phyloP scores from a whole-genome alignment of 225 moss, liverwort and hornwort species.

The Polytrichum commune region DNA sequence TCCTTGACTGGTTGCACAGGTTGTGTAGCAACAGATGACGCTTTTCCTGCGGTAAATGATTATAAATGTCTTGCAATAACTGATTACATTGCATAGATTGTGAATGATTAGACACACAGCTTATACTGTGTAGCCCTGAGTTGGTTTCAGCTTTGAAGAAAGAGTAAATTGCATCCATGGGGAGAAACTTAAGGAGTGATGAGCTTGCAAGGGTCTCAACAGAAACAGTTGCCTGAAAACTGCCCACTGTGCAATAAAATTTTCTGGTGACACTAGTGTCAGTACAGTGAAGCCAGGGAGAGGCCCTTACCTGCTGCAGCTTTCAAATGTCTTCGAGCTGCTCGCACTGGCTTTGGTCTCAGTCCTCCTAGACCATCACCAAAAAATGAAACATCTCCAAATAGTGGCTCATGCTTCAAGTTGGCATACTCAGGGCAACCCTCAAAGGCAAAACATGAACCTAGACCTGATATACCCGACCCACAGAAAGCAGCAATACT shows the following conservation, averaged over 20 bases:
- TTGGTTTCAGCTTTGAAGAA: background rate
- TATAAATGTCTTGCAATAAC: background rate
- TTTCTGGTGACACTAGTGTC: background rate
- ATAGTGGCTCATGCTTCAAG: slow-evolving; percentile 30
- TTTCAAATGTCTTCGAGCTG: slow-evolving; percentile 29
- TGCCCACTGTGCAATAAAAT: no score
- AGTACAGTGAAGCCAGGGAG: slow-evolving; percentile 1
- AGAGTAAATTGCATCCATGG: background rate
- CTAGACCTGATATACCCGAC: slow-evolving; percentile 48
- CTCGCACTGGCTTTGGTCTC: slow-evolving; percentile 27
- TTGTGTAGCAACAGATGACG: slow-evolving; percentile 58
- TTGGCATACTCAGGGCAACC: slow-evolving; percentile 38
- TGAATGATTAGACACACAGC: background rate
- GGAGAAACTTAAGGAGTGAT: background rate
- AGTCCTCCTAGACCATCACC: slow-evolving; percentile 37
- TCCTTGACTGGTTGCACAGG: slow-evolving; percentile 79
- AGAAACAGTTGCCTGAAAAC: no score
- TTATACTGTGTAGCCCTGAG: background rate
- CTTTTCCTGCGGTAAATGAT: slow-evolving; percentile 51
- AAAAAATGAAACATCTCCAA: slow-evolving; percentile 49
- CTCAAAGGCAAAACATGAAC: slow-evolving; percentile 37
- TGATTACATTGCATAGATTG: background rate
- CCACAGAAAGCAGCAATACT: slow-evolving; percentile 56
- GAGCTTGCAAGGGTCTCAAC: background rate
- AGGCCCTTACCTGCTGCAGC: slow-evolving; percentile 32